phyloP scores from a whole-genome alignment of 1,284 basidiomycete species.

The Sporisorium scitamineum region DNA sequence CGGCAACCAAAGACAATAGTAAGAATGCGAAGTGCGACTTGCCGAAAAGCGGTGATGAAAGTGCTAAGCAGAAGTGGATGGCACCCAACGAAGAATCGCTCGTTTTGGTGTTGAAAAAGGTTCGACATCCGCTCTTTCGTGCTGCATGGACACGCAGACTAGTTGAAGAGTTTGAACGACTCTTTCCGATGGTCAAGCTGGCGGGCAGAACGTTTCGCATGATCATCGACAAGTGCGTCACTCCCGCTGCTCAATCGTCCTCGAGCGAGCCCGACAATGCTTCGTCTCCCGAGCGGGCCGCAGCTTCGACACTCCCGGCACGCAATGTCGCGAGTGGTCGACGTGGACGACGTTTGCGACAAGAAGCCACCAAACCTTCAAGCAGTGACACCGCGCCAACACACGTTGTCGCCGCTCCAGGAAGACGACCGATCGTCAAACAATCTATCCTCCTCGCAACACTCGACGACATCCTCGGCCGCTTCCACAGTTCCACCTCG shows the following conservation, averaged over 20 bases:
- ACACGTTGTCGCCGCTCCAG: background rate
- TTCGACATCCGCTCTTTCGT: constrained; percentile 28
- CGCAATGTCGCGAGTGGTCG: constrained; percentile 14
- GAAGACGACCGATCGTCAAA: constrained; percentile 11
- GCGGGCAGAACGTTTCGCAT: constrained; percentile 25
- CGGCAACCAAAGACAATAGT: too few relatives aligned
- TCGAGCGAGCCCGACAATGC: background rate
- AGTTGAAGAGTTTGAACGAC: constrained; percentile 21
- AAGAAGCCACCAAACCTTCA: background rate
- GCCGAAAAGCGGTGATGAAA: background rate
- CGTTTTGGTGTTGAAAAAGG: constrained; percentile 30
- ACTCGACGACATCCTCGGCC: constrained; percentile 13
- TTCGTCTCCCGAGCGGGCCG: background rate
- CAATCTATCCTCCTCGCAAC: constrained; percentile 13
- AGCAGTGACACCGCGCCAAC: background rate
- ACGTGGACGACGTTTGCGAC: constrained; percentile 20
- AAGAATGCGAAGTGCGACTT: background rate
- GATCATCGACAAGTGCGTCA: constrained; percentile 23
- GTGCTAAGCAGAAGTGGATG: background rate
- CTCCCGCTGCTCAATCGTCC: constrained; percentile 1
- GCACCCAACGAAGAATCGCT: constrained; percentile 38
- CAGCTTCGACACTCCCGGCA: background rate
- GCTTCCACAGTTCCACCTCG: background rate
- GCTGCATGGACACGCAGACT: constrained; percentile 29
- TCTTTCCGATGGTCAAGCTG: constrained; percentile 17